phyloP scores from a whole-genome alignment of 2,329 filamentous ascomycete species.

The Talaromyces sp. region DNA sequence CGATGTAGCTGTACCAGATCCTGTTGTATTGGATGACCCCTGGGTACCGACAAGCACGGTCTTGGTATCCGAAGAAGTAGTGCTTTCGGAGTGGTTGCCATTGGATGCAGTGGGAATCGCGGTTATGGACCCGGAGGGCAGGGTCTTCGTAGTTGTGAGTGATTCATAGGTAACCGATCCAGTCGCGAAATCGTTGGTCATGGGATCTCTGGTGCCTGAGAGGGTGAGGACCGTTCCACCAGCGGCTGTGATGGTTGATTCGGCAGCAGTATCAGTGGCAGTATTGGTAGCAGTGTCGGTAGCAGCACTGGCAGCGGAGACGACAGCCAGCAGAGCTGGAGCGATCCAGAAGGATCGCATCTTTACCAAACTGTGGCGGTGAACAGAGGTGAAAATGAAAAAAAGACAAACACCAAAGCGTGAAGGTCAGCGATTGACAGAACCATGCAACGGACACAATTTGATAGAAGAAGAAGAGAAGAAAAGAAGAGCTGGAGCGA shows the following conservation, averaged over 20 bases:
- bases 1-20: conserved; percentile 38
- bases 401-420: neutral
- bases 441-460: neutral
- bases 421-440: neutral
- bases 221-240: conserved; percentile 16
- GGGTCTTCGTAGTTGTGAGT: conserved; percentile 29
- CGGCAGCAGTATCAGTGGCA: neutral
- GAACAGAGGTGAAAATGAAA: neutral
- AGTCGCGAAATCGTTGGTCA: conserved; percentile 22
- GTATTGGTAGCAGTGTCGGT: neutral
- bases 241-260: neutral
- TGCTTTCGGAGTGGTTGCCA: conserved; percentile 22
- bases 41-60: conserved; percentile 36
- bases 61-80: conserved; percentile 32
- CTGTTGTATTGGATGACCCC: conserved; percentile 41
- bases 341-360: conserved; percentile 11
- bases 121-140: conserved; percentile 18
- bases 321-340: conserved; percentile 4
- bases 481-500: neutral
- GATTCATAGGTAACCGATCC: conserved; percentile 36
- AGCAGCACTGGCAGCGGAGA: neutral
- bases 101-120: conserved; percentile 14
- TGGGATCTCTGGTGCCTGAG: conserved; percentile 19
- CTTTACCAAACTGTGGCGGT: neutral
- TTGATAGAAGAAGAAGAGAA: neutral